Evolutionary conservation across 352 stramenopile species (phyloP).

Genomic region (Phytophthora boehmeriae): DNA sequence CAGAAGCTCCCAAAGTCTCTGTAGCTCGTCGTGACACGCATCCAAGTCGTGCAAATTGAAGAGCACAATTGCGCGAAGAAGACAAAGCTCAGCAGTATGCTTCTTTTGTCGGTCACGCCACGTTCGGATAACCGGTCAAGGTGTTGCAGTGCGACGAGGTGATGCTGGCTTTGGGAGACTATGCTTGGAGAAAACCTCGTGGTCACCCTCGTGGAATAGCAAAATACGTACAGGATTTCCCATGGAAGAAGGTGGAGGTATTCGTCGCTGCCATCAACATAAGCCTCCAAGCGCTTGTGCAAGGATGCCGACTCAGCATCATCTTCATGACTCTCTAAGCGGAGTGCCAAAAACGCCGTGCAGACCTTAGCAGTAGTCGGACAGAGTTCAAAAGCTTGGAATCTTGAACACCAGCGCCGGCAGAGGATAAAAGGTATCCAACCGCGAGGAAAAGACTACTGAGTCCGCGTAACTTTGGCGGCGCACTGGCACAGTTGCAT

Average conservation of each 20-base stretch:
- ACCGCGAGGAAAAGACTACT: slow-evolving; percentile 47
- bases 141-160: slow-evolving; percentile 19
- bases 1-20: slow-evolving; percentile 32
- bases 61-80: slow-evolving; percentile 41
- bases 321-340: slow-evolving; percentile 15
- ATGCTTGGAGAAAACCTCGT: slow-evolving; percentile 1
- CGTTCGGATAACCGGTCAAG: slow-evolving; percentile 11
- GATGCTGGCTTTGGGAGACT: slow-evolving; percentile 8
- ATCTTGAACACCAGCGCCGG: slow-evolving; percentile 4
- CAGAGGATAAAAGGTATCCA: slow-evolving; percentile 28
- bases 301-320: slow-evolving; percentile 40
- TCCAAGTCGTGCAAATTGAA: slow-evolving; percentile 37
- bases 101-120: neutral
- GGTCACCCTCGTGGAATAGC: slow-evolving; percentile 22
- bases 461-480: slow-evolving; percentile 43
- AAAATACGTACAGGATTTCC: slow-evolving; percentile 50
- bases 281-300: slow-evolving; percentile 31
- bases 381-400: slow-evolving; percentile 39
- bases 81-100: slow-evolving; percentile 30
- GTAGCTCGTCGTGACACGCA: slow-evolving; percentile 21
- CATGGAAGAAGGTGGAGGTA: slow-evolving; percentile 39
- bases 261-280: slow-evolving; percentile 31
- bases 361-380: slow-evolving; percentile 42
- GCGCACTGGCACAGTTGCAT: slow-evolving; percentile 42
- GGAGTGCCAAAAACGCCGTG: slow-evolving; percentile 39